Evolutionary conservation across 2,329 filamentous ascomycete genomes (phyloP).

Genomic region (Venturia nashicola): DNA sequence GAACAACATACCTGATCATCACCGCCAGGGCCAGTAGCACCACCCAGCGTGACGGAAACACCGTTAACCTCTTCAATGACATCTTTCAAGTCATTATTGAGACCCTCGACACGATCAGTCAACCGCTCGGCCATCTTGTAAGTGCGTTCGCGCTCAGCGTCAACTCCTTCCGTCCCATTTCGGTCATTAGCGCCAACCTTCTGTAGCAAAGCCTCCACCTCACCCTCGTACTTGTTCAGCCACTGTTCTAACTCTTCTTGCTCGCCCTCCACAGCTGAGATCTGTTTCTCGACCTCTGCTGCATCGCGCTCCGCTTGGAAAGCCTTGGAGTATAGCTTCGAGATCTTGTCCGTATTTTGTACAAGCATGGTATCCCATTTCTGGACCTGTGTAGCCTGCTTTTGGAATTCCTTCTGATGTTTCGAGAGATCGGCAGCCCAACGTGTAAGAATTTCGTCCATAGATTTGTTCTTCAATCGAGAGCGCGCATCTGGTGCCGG

Average conservation of each 20-base stretch:
- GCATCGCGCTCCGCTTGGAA: constrained; percentile 90
- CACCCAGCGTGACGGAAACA: constrained; percentile 72
- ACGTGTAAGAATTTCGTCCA: constrained; percentile 95
- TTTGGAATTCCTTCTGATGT: constrained; percentile 93
- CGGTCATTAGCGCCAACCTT: constrained; percentile 46
- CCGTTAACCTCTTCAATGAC: constrained; percentile 99
- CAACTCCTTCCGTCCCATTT: constrained; percentile 71
- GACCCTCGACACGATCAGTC: constrained; percentile 79
- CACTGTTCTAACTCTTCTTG: constrained; percentile 82
- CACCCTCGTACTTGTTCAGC: constrained; percentile 81
- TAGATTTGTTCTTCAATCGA: constrained; percentile 92
- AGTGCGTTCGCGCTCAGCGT: constrained; percentile 89
- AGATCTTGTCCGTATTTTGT: constrained; percentile 89
- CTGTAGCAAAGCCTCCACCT: constrained; percentile 81
- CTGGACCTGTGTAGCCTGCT: constrained; percentile 76
- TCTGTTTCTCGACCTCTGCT: constrained; percentile 83
- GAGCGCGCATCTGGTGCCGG: constrained; percentile 40
- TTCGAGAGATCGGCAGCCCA: constrained; percentile 94
- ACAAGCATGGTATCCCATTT: constrained; percentile 87
- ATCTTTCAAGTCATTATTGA: constrained; percentile 81
- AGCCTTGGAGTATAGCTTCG: constrained; percentile 81
- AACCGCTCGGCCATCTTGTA: constrained; percentile 89
- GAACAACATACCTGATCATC: constrained; percentile 21
- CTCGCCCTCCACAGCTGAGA: constrained; percentile 79
- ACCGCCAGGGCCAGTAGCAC: constrained; percentile 64